Evolutionary conservation across 345 rosid species (phyloP).

Genomic region (Garcia nutans): DNA sequence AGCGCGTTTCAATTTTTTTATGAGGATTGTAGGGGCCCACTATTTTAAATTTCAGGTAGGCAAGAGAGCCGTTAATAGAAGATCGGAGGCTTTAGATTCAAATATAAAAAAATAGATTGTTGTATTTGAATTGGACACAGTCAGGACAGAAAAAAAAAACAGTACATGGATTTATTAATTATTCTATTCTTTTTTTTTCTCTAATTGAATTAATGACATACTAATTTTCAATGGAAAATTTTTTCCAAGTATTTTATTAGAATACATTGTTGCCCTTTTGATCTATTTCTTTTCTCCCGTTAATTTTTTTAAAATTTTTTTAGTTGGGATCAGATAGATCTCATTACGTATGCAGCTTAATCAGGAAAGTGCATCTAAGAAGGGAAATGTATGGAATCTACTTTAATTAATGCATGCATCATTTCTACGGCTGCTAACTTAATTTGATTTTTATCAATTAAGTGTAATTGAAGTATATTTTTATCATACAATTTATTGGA

Average conservation of each 20-base stretch:
- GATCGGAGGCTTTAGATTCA: constrained; percentile 35
- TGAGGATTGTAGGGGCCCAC: constrained; percentile 12
- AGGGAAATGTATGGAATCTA: too few relatives aligned
- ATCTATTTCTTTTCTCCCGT: neutral
- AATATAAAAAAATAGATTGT: neutral
- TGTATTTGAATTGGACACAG: constrained; percentile 17
- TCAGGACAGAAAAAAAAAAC: neutral
- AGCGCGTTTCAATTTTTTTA: constrained; percentile 27
- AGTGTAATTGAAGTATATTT: too few relatives aligned
- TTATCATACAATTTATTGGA: too few relatives aligned
- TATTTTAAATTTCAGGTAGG: constrained; percentile 21
- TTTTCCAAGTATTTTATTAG: neutral
- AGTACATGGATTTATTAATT: neutral
- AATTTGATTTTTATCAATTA: too few relatives aligned
- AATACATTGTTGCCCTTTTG: constrained; percentile 18
- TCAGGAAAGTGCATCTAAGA: neutral
- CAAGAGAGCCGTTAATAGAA: constrained; percentile 25
- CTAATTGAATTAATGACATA: neutral
- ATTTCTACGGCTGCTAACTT: too few relatives aligned
- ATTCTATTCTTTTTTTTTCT: neutral
- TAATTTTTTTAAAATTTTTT: too few relatives aligned
- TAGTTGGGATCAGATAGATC: neutral
- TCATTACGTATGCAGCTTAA: neutral
- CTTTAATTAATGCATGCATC: too few relatives aligned
- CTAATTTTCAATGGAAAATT: too few relatives aligned